These are phyloP conservation scores for Triangularia verruculosa DNA, from an alignment of 2,329 filamentous ascomycete genomes.

Conservation along the genomic window DNA sequence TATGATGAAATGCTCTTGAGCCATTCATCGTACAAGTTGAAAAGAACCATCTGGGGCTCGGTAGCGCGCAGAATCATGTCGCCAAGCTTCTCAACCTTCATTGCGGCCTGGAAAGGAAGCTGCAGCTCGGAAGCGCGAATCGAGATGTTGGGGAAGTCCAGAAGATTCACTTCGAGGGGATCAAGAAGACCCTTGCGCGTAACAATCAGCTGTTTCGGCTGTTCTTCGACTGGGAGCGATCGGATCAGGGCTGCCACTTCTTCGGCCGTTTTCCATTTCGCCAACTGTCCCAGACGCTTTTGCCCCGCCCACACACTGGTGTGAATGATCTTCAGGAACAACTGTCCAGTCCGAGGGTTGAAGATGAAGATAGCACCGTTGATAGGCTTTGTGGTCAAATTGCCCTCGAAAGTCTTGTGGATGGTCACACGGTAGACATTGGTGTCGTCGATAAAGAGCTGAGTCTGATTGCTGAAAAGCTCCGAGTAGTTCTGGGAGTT, in stretches of 20 bases:
- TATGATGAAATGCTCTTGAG: constrained; percentile 97
- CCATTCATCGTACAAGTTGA: constrained; percentile 99
- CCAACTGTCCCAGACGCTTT: constrained; percentile 96
- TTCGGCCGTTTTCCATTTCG: constrained; percentile 99
- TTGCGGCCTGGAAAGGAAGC: constrained; percentile 96
- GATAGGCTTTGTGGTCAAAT: constrained; percentile 98
- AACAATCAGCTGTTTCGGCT: constrained; percentile 97
- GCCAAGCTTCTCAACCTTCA: constrained; percentile 99
- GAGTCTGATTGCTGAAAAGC: constrained; percentile 97
- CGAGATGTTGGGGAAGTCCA: constrained; percentile 98
- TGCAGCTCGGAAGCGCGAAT: constrained; percentile 96
- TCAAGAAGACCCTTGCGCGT: constrained; percentile 96
- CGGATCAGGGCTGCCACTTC: constrained; percentile 97
- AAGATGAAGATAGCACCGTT: constrained; percentile 99
- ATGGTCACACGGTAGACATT: constrained; percentile 99
- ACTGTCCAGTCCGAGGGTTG: constrained; percentile 95
- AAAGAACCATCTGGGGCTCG: constrained; percentile 99
- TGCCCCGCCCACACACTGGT: constrained; percentile 99
- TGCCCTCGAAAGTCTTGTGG: constrained; percentile 99
- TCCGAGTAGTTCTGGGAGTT: constrained; percentile 99
- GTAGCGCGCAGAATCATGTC: constrained; percentile 98
- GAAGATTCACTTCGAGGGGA: constrained; percentile 91
- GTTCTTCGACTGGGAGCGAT: constrained; percentile 93
- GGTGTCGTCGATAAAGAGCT: constrained; percentile 98
- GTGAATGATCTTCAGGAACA: constrained; percentile 99